Percentiles rank a stretch among this genome's conserved stretches.
Evolutionary conservation across 306 rosid species (phyloP).

Genomic region (Dryas octopetala): DNA sequence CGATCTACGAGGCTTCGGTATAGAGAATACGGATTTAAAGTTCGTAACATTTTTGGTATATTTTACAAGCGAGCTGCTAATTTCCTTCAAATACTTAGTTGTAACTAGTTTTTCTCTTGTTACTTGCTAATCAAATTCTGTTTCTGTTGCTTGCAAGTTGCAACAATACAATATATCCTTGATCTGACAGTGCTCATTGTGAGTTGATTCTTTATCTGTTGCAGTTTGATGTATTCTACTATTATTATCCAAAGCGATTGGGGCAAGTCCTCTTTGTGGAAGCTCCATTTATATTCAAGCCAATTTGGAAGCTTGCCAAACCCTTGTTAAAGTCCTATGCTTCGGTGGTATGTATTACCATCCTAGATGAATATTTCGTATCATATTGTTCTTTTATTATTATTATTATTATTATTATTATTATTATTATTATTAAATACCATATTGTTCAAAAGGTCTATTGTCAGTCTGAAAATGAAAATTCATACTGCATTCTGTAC

Average conservation of each 20-base stretch:
- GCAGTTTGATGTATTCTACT: conserved; percentile 91
- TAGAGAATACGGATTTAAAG: conserved; percentile 69
- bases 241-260: conserved; percentile 79
- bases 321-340: conserved; percentile 81
- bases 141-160: too few relatives aligned
- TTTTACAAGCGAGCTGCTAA: conserved; percentile 14
- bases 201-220: conserved; percentile 15
- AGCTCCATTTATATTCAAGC: conserved; percentile 85
- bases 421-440: too few relatives aligned
- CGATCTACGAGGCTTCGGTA: conserved; percentile 78
- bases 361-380: not conserved
- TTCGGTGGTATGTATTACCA: conserved; percentile 62
- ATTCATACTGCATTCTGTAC: not conserved
- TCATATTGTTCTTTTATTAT: not conserved
- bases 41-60: conserved; percentile 80
- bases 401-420: too few relatives aligned
- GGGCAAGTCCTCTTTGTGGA: conserved; percentile 82
- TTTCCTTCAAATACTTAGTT: conserved; percentile 12
- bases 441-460: not conserved
- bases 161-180: not conserved
- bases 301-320: conserved; percentile 78
- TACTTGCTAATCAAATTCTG: not conserved
- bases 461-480: not conserved
- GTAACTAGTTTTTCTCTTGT: not conserved
- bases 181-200: not conserved